phyloP scores from a whole-genome alignment of 768 basidiomycete genomes.

The Lactifluus piperatus region DNA sequence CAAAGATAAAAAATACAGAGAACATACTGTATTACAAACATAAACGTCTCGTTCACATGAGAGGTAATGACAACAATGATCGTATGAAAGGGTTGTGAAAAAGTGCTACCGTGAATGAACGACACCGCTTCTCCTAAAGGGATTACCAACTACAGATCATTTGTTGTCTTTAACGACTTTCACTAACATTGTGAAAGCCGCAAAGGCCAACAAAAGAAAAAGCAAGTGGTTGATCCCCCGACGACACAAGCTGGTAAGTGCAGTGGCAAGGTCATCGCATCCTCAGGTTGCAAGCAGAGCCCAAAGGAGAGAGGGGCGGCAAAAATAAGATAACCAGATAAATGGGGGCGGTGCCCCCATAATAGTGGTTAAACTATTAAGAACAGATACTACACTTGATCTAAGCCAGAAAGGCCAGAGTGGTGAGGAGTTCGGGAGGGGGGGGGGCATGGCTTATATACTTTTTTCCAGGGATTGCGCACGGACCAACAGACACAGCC shows the following conservation, averaged over 20 bases:
- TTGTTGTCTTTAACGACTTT: constrained; percentile 4
- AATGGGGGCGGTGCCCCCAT: constrained; percentile 29
- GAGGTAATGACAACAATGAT: no score
- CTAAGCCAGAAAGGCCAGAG: constrained; percentile 94
- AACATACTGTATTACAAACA: no score
- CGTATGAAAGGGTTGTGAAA: no score
- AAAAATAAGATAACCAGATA: constrained; percentile 29
- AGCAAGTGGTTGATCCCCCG: constrained; percentile 14
- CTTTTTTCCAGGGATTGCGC: background rate
- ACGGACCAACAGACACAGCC: no score
- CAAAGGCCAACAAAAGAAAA: constrained; percentile 17
- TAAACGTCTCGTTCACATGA: no score
- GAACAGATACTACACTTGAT: constrained; percentile 98
- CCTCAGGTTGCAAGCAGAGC: constrained; percentile 22
- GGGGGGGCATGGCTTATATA: constrained; percentile 5
- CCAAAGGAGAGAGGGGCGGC: constrained; percentile 24
- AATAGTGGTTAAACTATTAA: constrained; percentile 62
- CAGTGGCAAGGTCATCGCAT: constrained; percentile 20
- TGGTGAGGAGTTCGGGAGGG: constrained; percentile 40
- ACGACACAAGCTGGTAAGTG: constrained; percentile 20
- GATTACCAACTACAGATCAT: background rate
- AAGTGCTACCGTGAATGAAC: no score
- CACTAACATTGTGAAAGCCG: background rate
- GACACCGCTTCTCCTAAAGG: no score
- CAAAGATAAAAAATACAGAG: no score